Percentiles rank a stretch among this genome's conserved stretches.
Conservation (phyloP, 345 rosid genomes). For the Microthlaspi erraticum region DNA sequence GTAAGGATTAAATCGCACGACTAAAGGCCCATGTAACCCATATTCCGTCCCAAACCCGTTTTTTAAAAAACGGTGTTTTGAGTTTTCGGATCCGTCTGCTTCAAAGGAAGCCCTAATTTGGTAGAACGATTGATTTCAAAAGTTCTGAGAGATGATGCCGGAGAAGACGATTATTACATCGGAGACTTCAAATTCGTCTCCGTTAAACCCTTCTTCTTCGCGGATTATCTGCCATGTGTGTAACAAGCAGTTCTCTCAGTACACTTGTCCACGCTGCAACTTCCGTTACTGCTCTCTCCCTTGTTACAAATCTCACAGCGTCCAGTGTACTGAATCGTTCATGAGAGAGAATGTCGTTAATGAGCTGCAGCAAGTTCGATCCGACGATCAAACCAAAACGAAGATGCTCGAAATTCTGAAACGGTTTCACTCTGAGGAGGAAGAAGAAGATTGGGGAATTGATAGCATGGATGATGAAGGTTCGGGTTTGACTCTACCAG, state of each 20-base stretch:
- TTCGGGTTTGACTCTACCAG: constrained; percentile 56
- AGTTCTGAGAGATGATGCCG: constrained; percentile 43
- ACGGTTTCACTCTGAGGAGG: constrained; percentile 69
- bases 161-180: constrained; percentile 49
- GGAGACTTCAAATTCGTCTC: constrained; percentile 55
- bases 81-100: constrained; percentile 20
- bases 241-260: constrained; percentile 89
- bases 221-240: constrained; percentile 84
- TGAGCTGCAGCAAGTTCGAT: constrained; percentile 67
- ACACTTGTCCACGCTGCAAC: constrained; percentile 96
- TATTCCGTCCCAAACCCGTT: not conserved
- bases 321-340: constrained; percentile 89
- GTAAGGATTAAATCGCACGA: not conserved
- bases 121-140: not conserved
- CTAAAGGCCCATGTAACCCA: not conserved
- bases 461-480: constrained; percentile 54
- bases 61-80: not conserved
- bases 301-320: constrained; percentile 88
- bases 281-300: constrained; percentile 81
- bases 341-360: constrained; percentile 87
- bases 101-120: constrained; percentile 20
- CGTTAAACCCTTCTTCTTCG: constrained; percentile 59
- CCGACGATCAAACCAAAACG: constrained; percentile 63
- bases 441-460: constrained; percentile 53
- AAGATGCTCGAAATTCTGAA: constrained; percentile 84